Evolutionary conservation across 2,329 filamentous ascomycete genomes (phyloP).

Genomic region (Amauroascus verrucosus): DNA sequence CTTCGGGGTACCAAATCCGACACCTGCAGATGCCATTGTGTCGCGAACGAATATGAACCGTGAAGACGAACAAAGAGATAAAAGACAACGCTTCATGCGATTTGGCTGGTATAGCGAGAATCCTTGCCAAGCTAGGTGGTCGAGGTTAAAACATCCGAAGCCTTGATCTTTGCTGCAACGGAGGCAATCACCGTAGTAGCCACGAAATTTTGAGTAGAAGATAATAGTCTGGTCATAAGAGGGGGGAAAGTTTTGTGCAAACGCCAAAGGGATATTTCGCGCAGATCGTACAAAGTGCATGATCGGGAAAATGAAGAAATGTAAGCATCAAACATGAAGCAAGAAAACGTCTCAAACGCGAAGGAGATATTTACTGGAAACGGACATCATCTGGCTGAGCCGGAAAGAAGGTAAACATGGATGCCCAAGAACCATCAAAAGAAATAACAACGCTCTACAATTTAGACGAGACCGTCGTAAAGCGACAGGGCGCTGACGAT

Average conservation of each 20-base stretch:
- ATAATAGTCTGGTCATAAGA: too few relatives aligned
- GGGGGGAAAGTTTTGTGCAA: too few relatives aligned
- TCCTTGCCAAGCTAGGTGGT: too few relatives aligned
- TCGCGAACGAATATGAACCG: background rate
- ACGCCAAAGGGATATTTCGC: too few relatives aligned
- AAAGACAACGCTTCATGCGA: too few relatives aligned
- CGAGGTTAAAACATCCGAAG: too few relatives aligned
- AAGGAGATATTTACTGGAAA: background rate
- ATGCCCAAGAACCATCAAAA: background rate
- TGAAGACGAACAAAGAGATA: background rate
- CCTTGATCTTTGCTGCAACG: too few relatives aligned
- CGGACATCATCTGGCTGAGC: background rate
- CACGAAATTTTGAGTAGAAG: too few relatives aligned
- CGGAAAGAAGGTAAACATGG: background rate
- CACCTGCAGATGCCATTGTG: background rate
- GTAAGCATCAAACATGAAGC: background rate
- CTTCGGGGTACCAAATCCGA: too few relatives aligned
- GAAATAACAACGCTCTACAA: background rate
- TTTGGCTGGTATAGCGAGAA: too few relatives aligned
- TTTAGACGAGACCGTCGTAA: constrained; percentile 85
- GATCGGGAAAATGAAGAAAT: too few relatives aligned
- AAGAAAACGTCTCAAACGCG: background rate
- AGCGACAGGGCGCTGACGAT: constrained; percentile 94
- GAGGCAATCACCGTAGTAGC: too few relatives aligned
- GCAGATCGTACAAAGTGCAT: background rate